Conservation (phyloP, 176 grass and related monocot genomes). For the Rhynchospora breviuscula region DNA sequence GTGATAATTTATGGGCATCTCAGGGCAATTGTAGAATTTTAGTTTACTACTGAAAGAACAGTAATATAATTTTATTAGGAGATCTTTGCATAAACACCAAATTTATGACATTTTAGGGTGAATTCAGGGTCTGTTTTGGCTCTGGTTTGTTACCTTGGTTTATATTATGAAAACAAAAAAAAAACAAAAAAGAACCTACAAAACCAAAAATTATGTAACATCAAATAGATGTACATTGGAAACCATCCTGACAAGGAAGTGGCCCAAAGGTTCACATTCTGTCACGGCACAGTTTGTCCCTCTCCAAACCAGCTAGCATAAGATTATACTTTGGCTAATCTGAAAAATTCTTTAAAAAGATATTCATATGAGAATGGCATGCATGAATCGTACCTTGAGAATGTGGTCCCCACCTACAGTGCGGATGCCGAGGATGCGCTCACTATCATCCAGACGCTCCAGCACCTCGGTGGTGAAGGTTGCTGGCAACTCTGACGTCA, state of each 20-base stretch:
- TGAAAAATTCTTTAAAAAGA: background rate
- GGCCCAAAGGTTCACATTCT: background rate
- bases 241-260: background rate
- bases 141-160: background rate
- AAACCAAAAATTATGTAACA: background rate
- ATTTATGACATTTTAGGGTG: background rate
- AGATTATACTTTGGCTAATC: background rate
- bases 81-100: background rate
- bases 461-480: constrained; percentile 72
- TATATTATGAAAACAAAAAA: background rate
- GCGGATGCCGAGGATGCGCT: constrained; percentile 69
- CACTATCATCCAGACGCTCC: constrained; percentile 68
- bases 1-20: background rate
- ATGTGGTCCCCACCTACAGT: constrained; percentile 80
- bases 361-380: background rate
- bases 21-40: background rate
- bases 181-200: background rate
- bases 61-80: background rate
- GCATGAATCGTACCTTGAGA: constrained; percentile 41
- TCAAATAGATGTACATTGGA: background rate
- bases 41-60: background rate
- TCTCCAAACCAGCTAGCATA: background rate
- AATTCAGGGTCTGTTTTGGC: background rate
- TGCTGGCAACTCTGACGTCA: constrained; percentile 77
- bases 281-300: background rate